A percentile compares a stretch with the other conserved stretches of the same genome.
Conservation (phyloP, 2,329 filamentous ascomycete species). For the Davidsoniella eucalypti region DNA sequence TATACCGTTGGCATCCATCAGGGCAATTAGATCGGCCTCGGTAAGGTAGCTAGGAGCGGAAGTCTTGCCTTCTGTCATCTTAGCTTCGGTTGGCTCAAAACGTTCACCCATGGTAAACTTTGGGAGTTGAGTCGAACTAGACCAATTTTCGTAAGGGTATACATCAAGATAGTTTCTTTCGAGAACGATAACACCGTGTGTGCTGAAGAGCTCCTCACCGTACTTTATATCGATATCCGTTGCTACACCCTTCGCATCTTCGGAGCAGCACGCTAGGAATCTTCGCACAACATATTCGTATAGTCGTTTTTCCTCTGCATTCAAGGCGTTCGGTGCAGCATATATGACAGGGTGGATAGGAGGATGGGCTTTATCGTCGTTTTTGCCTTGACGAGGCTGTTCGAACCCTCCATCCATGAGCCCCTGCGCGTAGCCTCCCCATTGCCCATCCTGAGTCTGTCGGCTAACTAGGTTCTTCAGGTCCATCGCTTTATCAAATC, state of each 20-base stretch:
- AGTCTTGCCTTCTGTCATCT: constrained; percentile 84
- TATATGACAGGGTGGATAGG: constrained; percentile 94
- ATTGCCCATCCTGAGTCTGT: constrained; percentile 58
- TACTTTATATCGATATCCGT: constrained; percentile 77
- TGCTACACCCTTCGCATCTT: constrained; percentile 74
- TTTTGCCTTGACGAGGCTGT: constrained; percentile 62
- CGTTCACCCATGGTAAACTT: constrained; percentile 61
- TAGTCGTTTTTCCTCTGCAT: constrained; percentile 53
- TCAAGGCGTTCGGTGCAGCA: constrained; percentile 46
- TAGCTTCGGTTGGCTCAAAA: constrained; percentile 77
- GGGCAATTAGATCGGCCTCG: constrained; percentile 81
- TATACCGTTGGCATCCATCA: constrained; percentile 98
- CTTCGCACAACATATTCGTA: constrained; percentile 88
- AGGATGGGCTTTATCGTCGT: constrained; percentile 95
- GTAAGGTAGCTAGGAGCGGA: constrained; percentile 72
- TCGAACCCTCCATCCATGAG: constrained; percentile 63
- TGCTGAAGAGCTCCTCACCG: constrained; percentile 65
- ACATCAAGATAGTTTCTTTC: constrained; percentile 90
- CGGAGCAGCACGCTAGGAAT: constrained; percentile 89
- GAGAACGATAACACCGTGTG: constrained; percentile 69
- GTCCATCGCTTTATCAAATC: constrained; percentile 83
- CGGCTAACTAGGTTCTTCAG: constrained; percentile 65
- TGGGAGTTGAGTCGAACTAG: constrained; percentile 67
- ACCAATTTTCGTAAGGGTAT: constrained; percentile 94
- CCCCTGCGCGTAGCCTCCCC: constrained; percentile 66